Percentiles rank a stretch among this genome's conserved stretches.
Evolutionary conservation across 2,329 filamentous ascomycete species (phyloP).

Genomic region (Achaetomium macrosporum): DNA sequence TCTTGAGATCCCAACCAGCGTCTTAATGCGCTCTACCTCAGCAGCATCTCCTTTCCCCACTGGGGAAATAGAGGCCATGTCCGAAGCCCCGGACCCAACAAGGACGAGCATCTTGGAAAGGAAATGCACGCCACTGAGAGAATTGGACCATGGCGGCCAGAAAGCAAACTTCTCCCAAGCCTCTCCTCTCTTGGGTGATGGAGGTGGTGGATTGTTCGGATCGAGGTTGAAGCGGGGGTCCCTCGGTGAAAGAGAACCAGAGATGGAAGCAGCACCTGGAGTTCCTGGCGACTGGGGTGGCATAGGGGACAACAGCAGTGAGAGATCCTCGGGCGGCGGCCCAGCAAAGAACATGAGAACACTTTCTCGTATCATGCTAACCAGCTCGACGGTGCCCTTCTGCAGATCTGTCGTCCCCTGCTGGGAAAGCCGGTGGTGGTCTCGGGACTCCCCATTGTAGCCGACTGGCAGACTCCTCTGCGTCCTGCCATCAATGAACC

Average conservation of each 20-base stretch:
- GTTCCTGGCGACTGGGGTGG: conserved; percentile 64
- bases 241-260: conserved; percentile 45
- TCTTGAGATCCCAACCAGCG: conserved; percentile 69
- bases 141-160: conserved; percentile 91
- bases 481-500: conserved; percentile 80
- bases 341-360: conserved; percentile 79
- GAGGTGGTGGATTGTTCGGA: conserved; percentile 66
- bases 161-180: conserved; percentile 92
- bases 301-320: conserved; percentile 75
- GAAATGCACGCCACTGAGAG: conserved; percentile 86
- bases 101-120: conserved; percentile 74
- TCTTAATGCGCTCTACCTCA: conserved; percentile 65
- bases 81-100: conserved; percentile 79
- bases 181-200: conserved; percentile 73
- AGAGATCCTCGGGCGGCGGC: conserved; percentile 84
- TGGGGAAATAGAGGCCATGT: conserved; percentile 71
- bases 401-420: conserved; percentile 67
- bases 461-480: conserved; percentile 75
- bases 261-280: conserved; percentile 48
- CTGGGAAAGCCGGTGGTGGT: conserved; percentile 72
- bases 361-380: conserved; percentile 74
- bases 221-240: conserved; percentile 79
- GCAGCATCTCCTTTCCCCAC: conserved; percentile 50
- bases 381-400: conserved; percentile 73
- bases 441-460: conserved; percentile 72